These are phyloP conservation scores for Cadophora gregata DNA, from an alignment of 2,329 filamentous ascomycete genomes.

Conservation along the genomic window DNA sequence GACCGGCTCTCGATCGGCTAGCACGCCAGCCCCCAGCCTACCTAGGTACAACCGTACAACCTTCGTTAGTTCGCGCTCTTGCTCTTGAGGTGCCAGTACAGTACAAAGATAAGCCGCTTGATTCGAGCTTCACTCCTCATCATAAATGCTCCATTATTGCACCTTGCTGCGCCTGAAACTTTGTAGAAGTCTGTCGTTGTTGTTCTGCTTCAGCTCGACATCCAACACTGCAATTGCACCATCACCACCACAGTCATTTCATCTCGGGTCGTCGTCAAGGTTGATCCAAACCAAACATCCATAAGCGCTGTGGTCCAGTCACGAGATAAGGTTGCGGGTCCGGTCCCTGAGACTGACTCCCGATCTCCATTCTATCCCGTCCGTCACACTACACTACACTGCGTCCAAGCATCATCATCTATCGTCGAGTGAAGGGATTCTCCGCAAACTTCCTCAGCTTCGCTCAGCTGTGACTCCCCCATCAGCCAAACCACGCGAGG, in stretches of 20 bases:
- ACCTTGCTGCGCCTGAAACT: neutral
- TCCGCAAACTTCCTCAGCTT: conserved; percentile 11
- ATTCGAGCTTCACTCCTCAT: conserved; percentile 5
- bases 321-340: conserved; percentile 31
- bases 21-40: too few species aligned
- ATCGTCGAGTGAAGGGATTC: conserved; percentile 14
- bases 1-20: conserved; percentile 8
- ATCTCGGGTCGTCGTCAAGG: neutral
- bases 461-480: conserved; percentile 5
- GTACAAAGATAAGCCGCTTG: conserved; percentile 4
- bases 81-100: neutral
- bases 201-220: conserved; percentile 4
- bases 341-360: conserved; percentile 34
- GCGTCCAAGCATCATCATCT: conserved; percentile 20
- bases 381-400: too few species aligned
- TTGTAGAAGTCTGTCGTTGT: neutral
- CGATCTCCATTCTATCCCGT: neutral
- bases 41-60: too few species aligned
- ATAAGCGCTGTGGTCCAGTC: conserved; percentile 36
- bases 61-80: too few species aligned
- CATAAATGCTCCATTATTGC: neutral
- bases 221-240: conserved; percentile 3
- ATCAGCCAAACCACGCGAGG: neutral
- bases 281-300: neutral
- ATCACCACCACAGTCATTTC: neutral